These are phyloP conservation scores for Tieghemiomyces parasiticus DNA, from an alignment of 192 early-diverging fungal genomes.

Conservation along the genomic window DNA sequence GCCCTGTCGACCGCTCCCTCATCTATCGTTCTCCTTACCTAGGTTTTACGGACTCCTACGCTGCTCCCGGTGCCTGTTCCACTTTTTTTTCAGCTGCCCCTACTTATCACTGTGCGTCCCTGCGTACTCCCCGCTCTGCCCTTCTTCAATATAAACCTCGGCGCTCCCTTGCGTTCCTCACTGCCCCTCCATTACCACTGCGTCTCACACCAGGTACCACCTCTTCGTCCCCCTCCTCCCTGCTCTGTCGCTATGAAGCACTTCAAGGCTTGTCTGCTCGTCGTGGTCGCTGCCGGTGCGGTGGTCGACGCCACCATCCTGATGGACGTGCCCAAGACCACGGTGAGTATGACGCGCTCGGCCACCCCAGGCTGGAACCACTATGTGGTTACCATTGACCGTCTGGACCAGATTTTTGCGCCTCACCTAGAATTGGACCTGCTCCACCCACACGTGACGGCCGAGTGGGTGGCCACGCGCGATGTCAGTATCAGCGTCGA, in stretches of 20 bases:
- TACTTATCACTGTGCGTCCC: too few species aligned
- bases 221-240: too few species aligned
- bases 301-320: neutral
- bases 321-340: slow-evolving; percentile 1
- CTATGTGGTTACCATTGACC: slow-evolving; percentile 1
- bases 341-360: neutral
- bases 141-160: too few species aligned
- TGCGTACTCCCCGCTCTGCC: too few species aligned
- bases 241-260: neutral
- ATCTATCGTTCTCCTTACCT: too few species aligned
- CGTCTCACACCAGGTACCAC: too few species aligned
- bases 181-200: too few species aligned
- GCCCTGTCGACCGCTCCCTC: too few species aligned
- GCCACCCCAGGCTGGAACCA: neutral
- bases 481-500: neutral
- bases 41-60: too few species aligned
- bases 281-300: neutral
- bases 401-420: neutral
- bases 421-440: neutral
- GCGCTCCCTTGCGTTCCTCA: too few species aligned
- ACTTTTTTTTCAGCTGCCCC: too few species aligned
- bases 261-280: neutral
- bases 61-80: too few species aligned
- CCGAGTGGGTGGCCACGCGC: slow-evolving; percentile 2
- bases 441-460: neutral